Conservation (phyloP, 73 alveolate genomes). For the Tetrahymena thermophila region DNA sequence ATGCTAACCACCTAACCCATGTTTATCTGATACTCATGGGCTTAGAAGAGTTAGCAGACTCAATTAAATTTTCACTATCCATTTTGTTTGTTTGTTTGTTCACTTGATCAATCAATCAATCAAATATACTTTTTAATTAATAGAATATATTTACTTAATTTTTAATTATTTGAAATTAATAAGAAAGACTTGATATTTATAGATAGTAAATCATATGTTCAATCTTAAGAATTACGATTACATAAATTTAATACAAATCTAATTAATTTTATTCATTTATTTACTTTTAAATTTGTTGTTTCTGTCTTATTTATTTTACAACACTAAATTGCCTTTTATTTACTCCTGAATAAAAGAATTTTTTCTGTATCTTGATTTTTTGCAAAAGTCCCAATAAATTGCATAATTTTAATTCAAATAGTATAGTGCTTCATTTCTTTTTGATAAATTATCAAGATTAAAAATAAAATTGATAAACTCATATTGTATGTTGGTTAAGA, state of each 20-base stretch:
- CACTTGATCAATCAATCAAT: not conserved
- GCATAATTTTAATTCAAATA: too few species aligned
- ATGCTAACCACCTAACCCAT: slow-evolving; percentile 22
- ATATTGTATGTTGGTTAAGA: too few species aligned
- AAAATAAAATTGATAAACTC: too few species aligned
- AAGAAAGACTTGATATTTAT: not conserved
- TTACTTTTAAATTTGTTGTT: not conserved
- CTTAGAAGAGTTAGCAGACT: not conserved
- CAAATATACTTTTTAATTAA: not conserved
- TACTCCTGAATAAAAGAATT: not conserved
- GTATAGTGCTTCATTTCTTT: too few species aligned
- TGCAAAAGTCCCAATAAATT: not conserved
- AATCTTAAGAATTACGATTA: not conserved
- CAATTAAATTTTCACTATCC: not conserved
- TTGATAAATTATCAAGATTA: too few species aligned
- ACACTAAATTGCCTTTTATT: too few species aligned
- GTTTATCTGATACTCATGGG: slow-evolving; percentile 13
- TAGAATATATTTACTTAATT: not conserved
- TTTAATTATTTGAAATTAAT: too few species aligned
- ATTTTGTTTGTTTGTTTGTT: not conserved
- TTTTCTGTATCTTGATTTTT: not conserved
- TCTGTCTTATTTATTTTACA: too few species aligned
- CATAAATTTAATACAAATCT: not conserved
- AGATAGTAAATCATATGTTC: not conserved
- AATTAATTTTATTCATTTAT: not conserved